Base-by-base conservation (phyloP, 2,329 filamentous ascomycete genomes). In the Ceratocystiopsis minuta region DNA sequence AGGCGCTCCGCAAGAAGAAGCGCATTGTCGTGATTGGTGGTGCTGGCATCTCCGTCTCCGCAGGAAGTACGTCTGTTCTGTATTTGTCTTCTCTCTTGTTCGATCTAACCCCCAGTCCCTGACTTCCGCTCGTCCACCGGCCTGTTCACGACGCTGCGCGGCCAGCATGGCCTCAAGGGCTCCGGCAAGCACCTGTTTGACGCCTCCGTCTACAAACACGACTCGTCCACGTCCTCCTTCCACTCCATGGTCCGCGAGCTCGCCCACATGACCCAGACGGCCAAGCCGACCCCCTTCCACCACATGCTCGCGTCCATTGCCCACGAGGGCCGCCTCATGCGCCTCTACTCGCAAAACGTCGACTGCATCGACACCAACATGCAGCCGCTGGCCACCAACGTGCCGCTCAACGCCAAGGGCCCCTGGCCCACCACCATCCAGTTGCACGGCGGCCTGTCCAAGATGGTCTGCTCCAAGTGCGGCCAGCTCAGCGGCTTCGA, bases 391-490 rank as follows among this genome's bases (percentile, higher is more conserved):
- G 69, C 72, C 20, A 96, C 90, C 0, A 70, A 72, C 40, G 77
- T 94, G 2, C 90, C 90, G 1, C 67, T 98, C 13, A 79, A 78
- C 46, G 50, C 73, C 49, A 93, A 90, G 56, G 86, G 78, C 0
- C 87, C 87, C 15, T 98, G 90, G 90, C 90, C 90, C 3, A 77
- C 76, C 49, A 93, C 90, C 1, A 75, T 98, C 46, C 90, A 96
- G 58, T 70, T 98, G 10, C 90, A 98, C 52, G 90, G 90, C 34
- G 87, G 88, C 16, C 69, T 98, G 33, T 78, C 86, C 53, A 90
- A 94, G 57, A 96, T 96, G 88, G 81, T 92, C 15, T 98, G 90
- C 60, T 85, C 85, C 37, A 96, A 96, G 58, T 98, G 90, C 58
- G 73, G 76, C 50, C 67, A 80, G 45, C 67, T 94, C 10, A 72